These are phyloP conservation scores for Annulohypoxylon maeteangense DNA, from an alignment of 495 filamentous ascomycete genomes.

Conservation along the genomic window DNA sequence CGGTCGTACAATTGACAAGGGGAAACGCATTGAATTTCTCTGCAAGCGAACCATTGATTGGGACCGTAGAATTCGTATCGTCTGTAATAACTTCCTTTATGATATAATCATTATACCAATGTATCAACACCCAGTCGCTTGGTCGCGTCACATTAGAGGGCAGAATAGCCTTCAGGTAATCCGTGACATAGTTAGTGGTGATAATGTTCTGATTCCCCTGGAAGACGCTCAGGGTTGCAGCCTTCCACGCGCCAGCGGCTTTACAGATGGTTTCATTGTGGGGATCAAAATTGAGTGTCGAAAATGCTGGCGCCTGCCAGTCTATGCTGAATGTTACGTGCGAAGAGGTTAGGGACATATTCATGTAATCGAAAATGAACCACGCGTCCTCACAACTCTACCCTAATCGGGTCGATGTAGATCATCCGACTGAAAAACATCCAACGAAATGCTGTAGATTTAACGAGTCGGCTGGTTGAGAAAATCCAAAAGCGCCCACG, in stretches of 20 bases:
- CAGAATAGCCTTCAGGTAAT: constrained; percentile 1
- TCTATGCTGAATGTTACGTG: not conserved
- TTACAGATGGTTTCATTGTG: not conserved
- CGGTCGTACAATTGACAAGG: not conserved
- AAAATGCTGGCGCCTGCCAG: constrained; percentile 13
- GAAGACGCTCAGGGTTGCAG: not conserved
- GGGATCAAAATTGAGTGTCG: constrained; percentile 10
- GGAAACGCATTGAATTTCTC: constrained; percentile 1
- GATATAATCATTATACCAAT: constrained; percentile 15
- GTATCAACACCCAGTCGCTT: not conserved
- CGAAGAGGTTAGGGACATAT: not conserved
- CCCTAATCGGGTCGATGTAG: not conserved
- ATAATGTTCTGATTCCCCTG: not conserved
- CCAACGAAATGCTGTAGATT: not conserved
- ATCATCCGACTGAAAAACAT: not conserved
- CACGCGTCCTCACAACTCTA: not conserved
- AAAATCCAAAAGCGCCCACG: not conserved
- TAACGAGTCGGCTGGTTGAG: not conserved
- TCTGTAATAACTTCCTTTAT: not conserved
- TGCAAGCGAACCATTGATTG: not conserved
- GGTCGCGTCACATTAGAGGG: not conserved
- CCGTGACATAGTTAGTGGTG: not conserved
- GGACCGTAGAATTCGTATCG: not conserved
- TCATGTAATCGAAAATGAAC: not conserved
- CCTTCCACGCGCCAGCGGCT: constrained; percentile 20